Evolutionary conservation across 176 grass and related monocot species (phyloP), one percentile per base, ranked within the genome.

Genomic region (Hyparrhenia diplandra): DNA sequence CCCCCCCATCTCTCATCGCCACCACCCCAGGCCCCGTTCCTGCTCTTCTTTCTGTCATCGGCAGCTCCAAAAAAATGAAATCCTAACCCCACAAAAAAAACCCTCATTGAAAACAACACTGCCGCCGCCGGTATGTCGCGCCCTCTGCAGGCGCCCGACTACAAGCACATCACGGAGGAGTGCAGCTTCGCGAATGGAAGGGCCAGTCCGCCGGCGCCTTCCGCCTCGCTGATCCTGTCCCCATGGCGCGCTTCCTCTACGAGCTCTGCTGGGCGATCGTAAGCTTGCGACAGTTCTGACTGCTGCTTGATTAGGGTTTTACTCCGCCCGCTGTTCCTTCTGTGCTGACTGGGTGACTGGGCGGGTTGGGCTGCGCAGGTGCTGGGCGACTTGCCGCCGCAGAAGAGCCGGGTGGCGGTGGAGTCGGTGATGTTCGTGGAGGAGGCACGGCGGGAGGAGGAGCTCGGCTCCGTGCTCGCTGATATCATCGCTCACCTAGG

Each of bases 401-500:
- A 91, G 79, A 99, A 91, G 81, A 91, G 88, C 68, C 83, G 84
- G 57, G 82, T 76, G 70, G 96, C 92, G 63, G 78, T 99, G 73
- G 92, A 91, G 60, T 93, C 96, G 23, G 92, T 93, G 55, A 89
- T 79, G 64, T 99, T 99, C 47, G 75, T 60, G 43, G 89, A 95
- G 81, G 90, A 99, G 87, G 54, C 66, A 7, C 75, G 66, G 73
- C 85, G 69, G 25, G 86, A 84, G 76, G 90, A 84, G 82, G 90
- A 99, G 64, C 78, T 91, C 42, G 85, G 88, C 6, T 99, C 96
- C 35, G 79, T 91, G 32, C 82, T 95, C 41, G 90, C 87, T 9
- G 96, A 99, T 83, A 95, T 93, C 87, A 80, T 99, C 20, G 88
- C 96, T n/a, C 96, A 99, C 83, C 84, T 99, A 78, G 96, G 90